phyloP scores from a whole-genome alignment of 108 stramenopile genomes.

The Chaetoceros tenuissimus region DNA sequence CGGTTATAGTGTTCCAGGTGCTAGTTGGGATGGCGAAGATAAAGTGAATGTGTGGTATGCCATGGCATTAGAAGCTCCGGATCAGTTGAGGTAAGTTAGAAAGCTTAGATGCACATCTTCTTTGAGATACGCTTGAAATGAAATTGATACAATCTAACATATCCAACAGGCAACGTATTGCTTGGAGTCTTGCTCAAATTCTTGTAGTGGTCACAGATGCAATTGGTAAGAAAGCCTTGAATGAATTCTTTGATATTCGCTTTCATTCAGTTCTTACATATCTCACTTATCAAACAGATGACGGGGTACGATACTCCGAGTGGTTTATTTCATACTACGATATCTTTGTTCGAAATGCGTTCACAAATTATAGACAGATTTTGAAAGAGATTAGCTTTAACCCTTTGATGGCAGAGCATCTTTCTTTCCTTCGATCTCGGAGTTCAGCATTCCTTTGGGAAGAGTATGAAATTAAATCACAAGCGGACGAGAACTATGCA shows the following conservation, averaged over 20 bases:
- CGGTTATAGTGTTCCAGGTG: not conserved
- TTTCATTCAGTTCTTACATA: no score
- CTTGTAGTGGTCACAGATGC: constrained; percentile 17
- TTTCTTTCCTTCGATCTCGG: constrained; percentile 39
- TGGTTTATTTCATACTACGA: constrained; percentile 39
- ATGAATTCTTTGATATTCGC: no score
- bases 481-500: constrained; percentile 27
- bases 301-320: constrained; percentile 15
- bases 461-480: not conserved
- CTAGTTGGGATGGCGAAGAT: not conserved
- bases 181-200: no score
- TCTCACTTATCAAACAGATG: no score
- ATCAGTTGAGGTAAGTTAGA: constrained; percentile 37
- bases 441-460: constrained; percentile 32
- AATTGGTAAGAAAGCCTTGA: no score
- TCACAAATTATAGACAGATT: constrained; percentile 66
- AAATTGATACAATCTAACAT: no score
- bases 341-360: constrained; percentile 69
- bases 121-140: no score
- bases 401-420: constrained; percentile 61
- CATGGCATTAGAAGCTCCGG: constrained; percentile 20
- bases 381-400: constrained; percentile 54
- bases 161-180: no score
- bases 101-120: no score
- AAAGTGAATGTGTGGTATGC: constrained; percentile 19